Conservation (phyloP, 345 rosid species). For the Anacardium occidentale region DNA sequence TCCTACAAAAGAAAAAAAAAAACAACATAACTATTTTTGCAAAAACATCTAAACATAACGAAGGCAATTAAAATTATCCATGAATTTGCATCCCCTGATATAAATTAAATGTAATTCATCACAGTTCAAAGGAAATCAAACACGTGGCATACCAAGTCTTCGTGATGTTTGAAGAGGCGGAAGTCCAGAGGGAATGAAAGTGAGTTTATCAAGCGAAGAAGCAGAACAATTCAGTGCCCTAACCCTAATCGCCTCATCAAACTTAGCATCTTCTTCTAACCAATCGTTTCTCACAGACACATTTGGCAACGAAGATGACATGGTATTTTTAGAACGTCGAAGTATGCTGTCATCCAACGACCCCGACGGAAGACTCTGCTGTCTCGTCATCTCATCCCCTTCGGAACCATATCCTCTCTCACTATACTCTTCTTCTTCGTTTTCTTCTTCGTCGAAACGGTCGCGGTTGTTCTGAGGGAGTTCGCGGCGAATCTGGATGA, state of each 20-base stretch:
- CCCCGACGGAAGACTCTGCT: constrained; percentile 22
- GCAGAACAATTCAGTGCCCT: constrained; percentile 29
- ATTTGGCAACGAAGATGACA: constrained; percentile 50
- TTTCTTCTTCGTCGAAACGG: background rate
- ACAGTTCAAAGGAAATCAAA: background rate
- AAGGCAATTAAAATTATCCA: background rate
- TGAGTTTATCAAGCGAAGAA: constrained; percentile 33
- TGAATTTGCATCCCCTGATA: background rate
- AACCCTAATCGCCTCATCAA: constrained; percentile 33
- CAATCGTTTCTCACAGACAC: constrained; percentile 36
- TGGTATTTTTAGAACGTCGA: constrained; percentile 15
- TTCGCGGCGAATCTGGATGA: constrained; percentile 36
- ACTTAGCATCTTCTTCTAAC: constrained; percentile 39
- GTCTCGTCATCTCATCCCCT: constrained; percentile 16
- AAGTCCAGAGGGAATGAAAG: constrained; percentile 40
- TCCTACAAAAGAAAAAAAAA: constrained; percentile 23
- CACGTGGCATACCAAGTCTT: constrained; percentile 23
- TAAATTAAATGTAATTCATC: background rate
- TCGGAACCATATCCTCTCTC: constrained; percentile 19
- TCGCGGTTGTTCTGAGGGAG: background rate
- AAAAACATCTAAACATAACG: background rate
- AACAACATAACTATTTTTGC: background rate
- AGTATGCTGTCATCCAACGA: constrained; percentile 31
- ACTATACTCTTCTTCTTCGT: constrained; percentile 11
- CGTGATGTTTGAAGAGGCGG: constrained; percentile 37